These are phyloP conservation scores for Citrullus colocynthis DNA, from an alignment of 306 rosid genomes.

Conservation along the genomic window DNA sequence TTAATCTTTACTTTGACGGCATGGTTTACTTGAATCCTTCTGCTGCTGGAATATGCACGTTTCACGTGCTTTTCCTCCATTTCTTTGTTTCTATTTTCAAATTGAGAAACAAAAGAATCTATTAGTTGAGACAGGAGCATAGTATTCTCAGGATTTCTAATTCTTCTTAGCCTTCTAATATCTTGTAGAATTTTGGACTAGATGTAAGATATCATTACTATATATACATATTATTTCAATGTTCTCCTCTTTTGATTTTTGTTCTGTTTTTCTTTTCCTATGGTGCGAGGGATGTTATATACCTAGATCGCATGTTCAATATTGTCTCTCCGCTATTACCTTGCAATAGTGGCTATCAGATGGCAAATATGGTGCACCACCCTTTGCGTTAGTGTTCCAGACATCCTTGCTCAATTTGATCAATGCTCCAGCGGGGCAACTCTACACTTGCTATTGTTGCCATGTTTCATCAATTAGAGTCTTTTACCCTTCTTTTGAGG, in stretches of 20 bases:
- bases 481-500: not conserved
- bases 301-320: not conserved
- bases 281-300: not conserved
- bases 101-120: not conserved
- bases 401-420: not conserved
- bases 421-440: not conserved
- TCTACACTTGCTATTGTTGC: not conserved
- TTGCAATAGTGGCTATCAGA: not conserved
- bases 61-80: not conserved
- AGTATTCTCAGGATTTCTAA: not conserved
- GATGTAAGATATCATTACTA: slow-evolving; percentile 12
- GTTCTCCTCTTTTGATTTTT: slow-evolving; percentile 9
- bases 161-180: not conserved
- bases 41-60: slow-evolving; percentile 2
- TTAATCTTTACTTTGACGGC: slow-evolving; percentile 10
- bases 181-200: slow-evolving; percentile 3
- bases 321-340: not conserved
- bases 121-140: not conserved
- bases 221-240: slow-evolving; percentile 13
- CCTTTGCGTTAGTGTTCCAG: not conserved
- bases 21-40: not conserved
- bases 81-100: not conserved
- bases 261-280: slow-evolving; percentile 11
- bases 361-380: not conserved
- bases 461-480: not conserved